Evolutionary conservation across 1,284 basidiomycete genomes (phyloP).

Genomic region (Heterobasidion irregulare): DNA sequence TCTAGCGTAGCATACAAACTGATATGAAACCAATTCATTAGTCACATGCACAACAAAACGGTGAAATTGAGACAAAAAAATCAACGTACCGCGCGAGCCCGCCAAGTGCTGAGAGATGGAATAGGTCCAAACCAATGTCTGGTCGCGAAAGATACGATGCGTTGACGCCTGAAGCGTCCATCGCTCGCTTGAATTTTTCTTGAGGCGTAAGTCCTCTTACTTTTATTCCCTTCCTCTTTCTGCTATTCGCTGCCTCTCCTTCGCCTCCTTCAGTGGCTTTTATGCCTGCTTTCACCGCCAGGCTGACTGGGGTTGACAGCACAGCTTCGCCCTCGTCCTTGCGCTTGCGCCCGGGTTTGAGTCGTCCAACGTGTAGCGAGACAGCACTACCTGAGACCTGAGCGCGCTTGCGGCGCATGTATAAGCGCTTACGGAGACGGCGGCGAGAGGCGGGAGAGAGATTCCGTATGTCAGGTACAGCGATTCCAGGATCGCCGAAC

Average conservation of each 20-base stretch:
- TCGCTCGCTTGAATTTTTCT: constrained; percentile 33
- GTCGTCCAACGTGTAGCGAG: constrained; percentile 20
- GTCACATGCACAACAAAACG: neutral
- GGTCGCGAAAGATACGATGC: constrained; percentile 25
- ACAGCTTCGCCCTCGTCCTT: constrained; percentile 6
- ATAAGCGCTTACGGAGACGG: constrained; percentile 50
- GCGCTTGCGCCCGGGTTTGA: constrained; percentile 40
- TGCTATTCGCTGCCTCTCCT: constrained; percentile 7
- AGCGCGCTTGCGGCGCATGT: constrained; percentile 68
- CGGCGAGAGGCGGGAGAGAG: constrained; percentile 49
- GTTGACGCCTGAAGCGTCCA: constrained; percentile 34
- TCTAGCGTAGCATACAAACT: neutral
- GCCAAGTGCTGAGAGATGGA: constrained; percentile 35
- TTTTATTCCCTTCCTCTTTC: constrained; percentile 16
- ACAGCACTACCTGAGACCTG: constrained; percentile 27
- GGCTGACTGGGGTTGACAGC: neutral
- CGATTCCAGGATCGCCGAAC: neutral
- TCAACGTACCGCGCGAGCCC: constrained; percentile 30
- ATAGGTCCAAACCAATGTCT: constrained; percentile 35
- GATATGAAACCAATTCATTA: neutral
- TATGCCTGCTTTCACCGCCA: neutral
- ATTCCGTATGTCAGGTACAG: constrained; percentile 7
- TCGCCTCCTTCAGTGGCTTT: neutral
- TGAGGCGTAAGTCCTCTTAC: constrained; percentile 27
- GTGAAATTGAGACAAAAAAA: neutral